These are phyloP conservation scores for Carex littledalei DNA, from an alignment of 176 grass and related monocot species.

Conservation along the genomic window DNA sequence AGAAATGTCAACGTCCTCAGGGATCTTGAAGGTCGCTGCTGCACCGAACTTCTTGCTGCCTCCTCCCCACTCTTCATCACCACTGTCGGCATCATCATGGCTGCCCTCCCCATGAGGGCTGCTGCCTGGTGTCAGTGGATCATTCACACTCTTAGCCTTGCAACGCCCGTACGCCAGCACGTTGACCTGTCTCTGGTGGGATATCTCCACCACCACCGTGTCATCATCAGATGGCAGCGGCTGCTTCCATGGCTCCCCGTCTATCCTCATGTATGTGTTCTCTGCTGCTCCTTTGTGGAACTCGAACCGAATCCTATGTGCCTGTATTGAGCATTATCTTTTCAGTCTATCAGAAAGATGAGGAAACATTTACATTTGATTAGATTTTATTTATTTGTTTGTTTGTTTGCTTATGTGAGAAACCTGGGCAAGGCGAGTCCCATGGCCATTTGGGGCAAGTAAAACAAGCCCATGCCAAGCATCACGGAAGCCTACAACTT, in stretches of 20 bases:
- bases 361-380: neutral
- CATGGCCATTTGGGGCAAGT: constrained; percentile 81
- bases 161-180: constrained; percentile 60
- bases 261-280: constrained; percentile 84
- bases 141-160: constrained; percentile 48
- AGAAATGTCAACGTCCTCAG: constrained; percentile 47
- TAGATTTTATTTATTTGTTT: neutral
- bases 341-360: neutral
- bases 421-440: constrained; percentile 81
- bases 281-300: constrained; percentile 57
- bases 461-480: constrained; percentile 87
- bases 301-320: constrained; percentile 64
- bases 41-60: constrained; percentile 63
- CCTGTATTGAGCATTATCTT: constrained; percentile 23
- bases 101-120: constrained; percentile 15
- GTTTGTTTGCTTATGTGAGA: neutral
- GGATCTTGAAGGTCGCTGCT: constrained; percentile 65
- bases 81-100: constrained; percentile 26
- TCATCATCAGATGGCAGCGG: constrained; percentile 61
- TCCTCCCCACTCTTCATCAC: constrained; percentile 47
- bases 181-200: constrained; percentile 61
- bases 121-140: constrained; percentile 18
- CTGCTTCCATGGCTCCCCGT: constrained; percentile 94
- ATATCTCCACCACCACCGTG: constrained; percentile 68
- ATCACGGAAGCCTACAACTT: constrained; percentile 86